Base-by-base conservation (phyloP, 169 alveolate genomes). In the Plasmodium cynomolgi region DNA sequence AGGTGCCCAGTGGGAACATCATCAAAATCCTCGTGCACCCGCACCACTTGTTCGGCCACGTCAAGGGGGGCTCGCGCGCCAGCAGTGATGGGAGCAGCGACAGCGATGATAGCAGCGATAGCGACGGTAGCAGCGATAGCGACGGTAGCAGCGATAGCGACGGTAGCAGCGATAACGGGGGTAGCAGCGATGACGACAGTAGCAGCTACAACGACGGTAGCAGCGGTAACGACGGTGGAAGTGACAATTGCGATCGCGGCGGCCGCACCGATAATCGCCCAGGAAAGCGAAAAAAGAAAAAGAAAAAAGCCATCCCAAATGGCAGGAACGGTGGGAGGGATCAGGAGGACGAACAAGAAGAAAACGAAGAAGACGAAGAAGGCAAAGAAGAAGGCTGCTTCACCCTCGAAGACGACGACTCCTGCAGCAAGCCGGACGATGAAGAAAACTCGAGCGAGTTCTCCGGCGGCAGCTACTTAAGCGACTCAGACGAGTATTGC, bases 1-100 rank as follows among this genome's bases (percentile, higher is more conserved):
- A 91, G 75, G 95, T 91, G 1, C 95, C 95, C n/a, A 91, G 95
- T 72, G 95, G 92, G 37, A 91, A 71, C 54, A 2, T 91, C 39
- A 81, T 91, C 29, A 91, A 91, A 81, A 91, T 91, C 41, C 20
- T 91, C 17, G 58, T 56, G 9, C 84, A 68, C n/a, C 95, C 95
- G 8, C 20, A 31, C 3, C 44, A 90, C 50, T 9, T 90, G 79
- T 90, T 90, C 82, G 20, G 37, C 34, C 58, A 90, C 50, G 37
- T 71, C 13, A 90, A 80, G 37, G 81, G 81, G 26, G 75, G 23
- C 4, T 44, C 56, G n/a, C 9, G 4, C 71, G 4, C 0, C 62
- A 41, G 56, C 50, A 71, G 79, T 68, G 72, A 13, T 33, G 26
- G 15, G 1, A 23, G 26, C 7, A 29, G 31, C 3, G 7, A 7